Base-by-base conservation (phyloP, 2,329 filamentous ascomycete species). In the Lizonia empirigonia region DNA sequence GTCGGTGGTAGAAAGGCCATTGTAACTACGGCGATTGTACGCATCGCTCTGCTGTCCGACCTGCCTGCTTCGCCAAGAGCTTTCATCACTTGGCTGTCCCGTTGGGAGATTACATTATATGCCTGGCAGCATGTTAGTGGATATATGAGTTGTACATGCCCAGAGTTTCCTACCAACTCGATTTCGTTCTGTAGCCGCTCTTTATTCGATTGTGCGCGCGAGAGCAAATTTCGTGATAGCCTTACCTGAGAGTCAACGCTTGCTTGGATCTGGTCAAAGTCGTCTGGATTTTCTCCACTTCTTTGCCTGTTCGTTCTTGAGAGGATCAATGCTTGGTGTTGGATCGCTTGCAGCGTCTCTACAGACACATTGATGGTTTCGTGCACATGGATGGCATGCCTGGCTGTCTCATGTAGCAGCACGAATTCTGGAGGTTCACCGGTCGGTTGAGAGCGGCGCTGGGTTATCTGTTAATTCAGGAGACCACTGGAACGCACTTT, bases 1-100 rank as follows among this genome's bases (percentile, higher is more conserved):
- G 60, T 63, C 7, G 58, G 54, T 1, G 62, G 60, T 16, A 63
- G 36, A n/a, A 63, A 63, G 4, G 53, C 55, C 56, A 64, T 63
- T 3, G 52, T 61, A 5, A 64, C 58, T 6, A 61, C 40, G 3
- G 61, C 55, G 18, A 64, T 56, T 2, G 55, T 60, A 33, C 34
- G 49, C 60, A 63, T 53, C 7, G 56, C 55, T 2, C 39, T 18
- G 33, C 60, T 60, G 39, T 63, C 60, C 1, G 20, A 23, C 23
- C 33, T 58, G 13, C 58, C 49, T 42, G 60, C 58, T 10, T 47
- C 46, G 18, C 61, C 54, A 2, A 64, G 35, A 1, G 20, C 36
- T n/a, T 36, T 53, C 61, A 62, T 60, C 5, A 53, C 40, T 24
- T 50, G 47, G 15, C 54, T 59, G 29, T 63, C 58, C 12, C 53